These are phyloP conservation scores for Teratosphaeria nubilosa DNA, from an alignment of 2,329 filamentous ascomycete species.

Conservation along the genomic window DNA sequence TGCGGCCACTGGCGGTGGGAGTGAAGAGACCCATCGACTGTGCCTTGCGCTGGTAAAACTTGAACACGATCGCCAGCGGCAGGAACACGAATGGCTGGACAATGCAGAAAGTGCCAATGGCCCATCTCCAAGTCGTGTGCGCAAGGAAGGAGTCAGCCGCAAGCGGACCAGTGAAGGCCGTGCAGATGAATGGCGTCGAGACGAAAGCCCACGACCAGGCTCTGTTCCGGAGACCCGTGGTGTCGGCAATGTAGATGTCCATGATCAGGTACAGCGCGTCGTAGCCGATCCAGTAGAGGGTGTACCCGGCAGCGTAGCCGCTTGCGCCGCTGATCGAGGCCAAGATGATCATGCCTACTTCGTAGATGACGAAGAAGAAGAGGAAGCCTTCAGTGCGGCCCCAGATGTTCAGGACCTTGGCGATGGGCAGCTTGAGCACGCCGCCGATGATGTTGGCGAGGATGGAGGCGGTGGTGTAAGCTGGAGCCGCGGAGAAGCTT, in stretches of 20 bases:
- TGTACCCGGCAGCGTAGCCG: conserved; percentile 22
- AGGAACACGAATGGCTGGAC: conserved; percentile 20
- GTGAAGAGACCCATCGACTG: conserved; percentile 15
- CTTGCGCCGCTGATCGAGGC: conserved; percentile 17
- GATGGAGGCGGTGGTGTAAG: conserved; percentile 27
- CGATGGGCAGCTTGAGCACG: conserved; percentile 28
- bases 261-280: conserved; percentile 23
- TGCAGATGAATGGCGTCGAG: conserved; percentile 25
- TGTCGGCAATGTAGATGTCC: conserved; percentile 26
- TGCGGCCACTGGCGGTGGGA: conserved; percentile 12
- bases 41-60: conserved; percentile 20
- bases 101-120: conserved; percentile 22
- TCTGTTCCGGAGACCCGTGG: conserved; percentile 22
- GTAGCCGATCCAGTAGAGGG: conserved; percentile 24
- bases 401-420: conserved; percentile 33
- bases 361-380: conserved; percentile 32
- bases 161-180: conserved; percentile 21
- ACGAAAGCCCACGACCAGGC: conserved; percentile 23
- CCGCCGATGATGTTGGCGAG: conserved; percentile 29
- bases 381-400: conserved; percentile 31
- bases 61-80: conserved; percentile 21
- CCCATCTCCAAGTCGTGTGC: conserved; percentile 23
- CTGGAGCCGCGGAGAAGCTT: conserved; percentile 25
- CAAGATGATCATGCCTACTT: conserved; percentile 22
- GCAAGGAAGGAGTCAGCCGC: conserved; percentile 18